Conservation (phyloP, 805 yeast species). For the Nadsonia fulvescens region DNA sequence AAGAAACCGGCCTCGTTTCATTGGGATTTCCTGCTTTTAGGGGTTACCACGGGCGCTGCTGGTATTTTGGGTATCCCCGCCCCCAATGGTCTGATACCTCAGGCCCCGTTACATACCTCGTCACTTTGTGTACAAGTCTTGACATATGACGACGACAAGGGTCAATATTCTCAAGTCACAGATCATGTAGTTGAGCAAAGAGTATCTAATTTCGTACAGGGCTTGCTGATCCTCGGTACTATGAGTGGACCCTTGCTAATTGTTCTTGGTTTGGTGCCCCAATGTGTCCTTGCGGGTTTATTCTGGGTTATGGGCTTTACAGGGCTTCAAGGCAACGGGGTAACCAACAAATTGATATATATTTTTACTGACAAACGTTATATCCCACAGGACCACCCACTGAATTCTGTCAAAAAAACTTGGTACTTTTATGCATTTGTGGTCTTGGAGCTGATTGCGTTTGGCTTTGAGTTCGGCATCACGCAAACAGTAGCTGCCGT, state of each 20-base stretch:
- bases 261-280: slow-evolving; percentile 74
- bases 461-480: slow-evolving; percentile 67
- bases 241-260: slow-evolving; percentile 78
- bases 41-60: slow-evolving; percentile 70
- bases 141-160: slow-evolving; percentile 6
- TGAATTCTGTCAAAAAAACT: slow-evolving; percentile 19
- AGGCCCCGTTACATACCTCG: slow-evolving; percentile 84
- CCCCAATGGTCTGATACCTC: slow-evolving; percentile 93
- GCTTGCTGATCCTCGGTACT: slow-evolving; percentile 63
- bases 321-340: slow-evolving; percentile 51
- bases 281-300: slow-evolving; percentile 80
- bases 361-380: slow-evolving; percentile 37
- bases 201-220: slow-evolving; percentile 69
- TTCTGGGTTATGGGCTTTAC: slow-evolving; percentile 86
- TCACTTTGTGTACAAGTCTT: slow-evolving; percentile 39
- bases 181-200: slow-evolving; percentile 73
- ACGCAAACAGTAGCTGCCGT: slow-evolving; percentile 81
- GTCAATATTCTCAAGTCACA: slow-evolving; percentile 1
- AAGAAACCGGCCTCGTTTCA: slow-evolving; percentile 81
- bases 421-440: slow-evolving; percentile 42
- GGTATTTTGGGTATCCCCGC: slow-evolving; percentile 87
- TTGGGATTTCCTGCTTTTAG: slow-evolving; percentile 75
- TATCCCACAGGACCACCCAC: slow-evolving; percentile 19
- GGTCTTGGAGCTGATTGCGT: slow-evolving; percentile 42
- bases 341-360: slow-evolving; percentile 44